Evolutionary conservation across 108 stramenopile species (phyloP).

Genomic region (Aurantiochytrium sp.): DNA sequence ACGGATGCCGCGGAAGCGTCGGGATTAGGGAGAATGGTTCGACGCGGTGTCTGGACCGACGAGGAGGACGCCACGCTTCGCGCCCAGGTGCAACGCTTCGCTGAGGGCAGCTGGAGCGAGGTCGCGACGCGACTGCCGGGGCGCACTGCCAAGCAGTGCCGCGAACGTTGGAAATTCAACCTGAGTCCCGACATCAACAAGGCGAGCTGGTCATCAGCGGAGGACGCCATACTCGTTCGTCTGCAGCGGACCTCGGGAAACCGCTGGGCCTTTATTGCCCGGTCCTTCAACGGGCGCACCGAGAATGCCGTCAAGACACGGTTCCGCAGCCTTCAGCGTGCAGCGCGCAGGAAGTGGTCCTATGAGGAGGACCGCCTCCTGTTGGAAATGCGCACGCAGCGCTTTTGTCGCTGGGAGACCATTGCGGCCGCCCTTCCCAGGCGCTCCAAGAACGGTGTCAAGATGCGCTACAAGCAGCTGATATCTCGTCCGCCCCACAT

Average conservation of each 20-base stretch:
- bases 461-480: neutral
- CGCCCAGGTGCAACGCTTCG: neutral
- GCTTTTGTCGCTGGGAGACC: neutral
- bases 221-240: neutral
- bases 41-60: conserved; percentile 20
- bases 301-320: conserved; percentile 46
- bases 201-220: neutral
- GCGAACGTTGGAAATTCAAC: conserved; percentile 48
- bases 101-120: conserved; percentile 33
- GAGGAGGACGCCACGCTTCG: conserved; percentile 37
- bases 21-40: neutral
- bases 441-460: conserved; percentile 12
- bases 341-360: neutral
- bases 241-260: conserved; percentile 57
- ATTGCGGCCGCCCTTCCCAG: neutral
- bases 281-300: conserved; percentile 29
- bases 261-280: conserved; percentile 48
- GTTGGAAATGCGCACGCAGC: neutral
- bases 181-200: conserved; percentile 43
- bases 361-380: neutral
- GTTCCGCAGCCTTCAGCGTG: conserved; percentile 28
- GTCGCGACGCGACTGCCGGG: conserved; percentile 40
- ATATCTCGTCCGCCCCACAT: neutral
- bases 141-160: conserved; percentile 46
- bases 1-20: no score